These are phyloP conservation scores for Rhizopogon roseolus DNA, from an alignment of 768 basidiomycete species.

Conservation along the genomic window DNA sequence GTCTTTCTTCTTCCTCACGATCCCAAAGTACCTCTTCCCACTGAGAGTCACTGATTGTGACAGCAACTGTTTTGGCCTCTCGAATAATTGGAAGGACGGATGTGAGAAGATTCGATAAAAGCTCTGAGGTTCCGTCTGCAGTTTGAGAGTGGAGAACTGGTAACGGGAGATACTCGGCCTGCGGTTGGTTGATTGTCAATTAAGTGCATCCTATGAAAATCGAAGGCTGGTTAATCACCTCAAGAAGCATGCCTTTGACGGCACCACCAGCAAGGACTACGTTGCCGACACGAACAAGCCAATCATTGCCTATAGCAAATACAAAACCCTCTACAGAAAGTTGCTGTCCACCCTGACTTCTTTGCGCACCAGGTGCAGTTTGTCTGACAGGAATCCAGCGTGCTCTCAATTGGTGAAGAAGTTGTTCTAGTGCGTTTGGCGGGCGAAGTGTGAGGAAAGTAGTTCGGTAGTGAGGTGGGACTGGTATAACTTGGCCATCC, in stretches of 20 bases:
- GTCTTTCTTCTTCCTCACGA: slow-evolving; percentile 54
- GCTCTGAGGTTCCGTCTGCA: slow-evolving; percentile 64
- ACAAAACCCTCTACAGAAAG: slow-evolving; percentile 68
- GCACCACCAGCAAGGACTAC: slow-evolving; percentile 71
- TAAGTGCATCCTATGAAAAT: background rate
- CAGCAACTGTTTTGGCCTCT: slow-evolving; percentile 72
- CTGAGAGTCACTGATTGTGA: slow-evolving; percentile 71
- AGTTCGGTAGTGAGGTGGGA: slow-evolving; percentile 59
- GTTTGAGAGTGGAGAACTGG: slow-evolving; percentile 61
- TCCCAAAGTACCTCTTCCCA: slow-evolving; percentile 83
- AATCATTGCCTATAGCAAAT: slow-evolving; percentile 76
- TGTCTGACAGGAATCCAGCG: slow-evolving; percentile 72
- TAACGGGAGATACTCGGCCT: slow-evolving; percentile 84
- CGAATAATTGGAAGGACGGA: slow-evolving; percentile 70
- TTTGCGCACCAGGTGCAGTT: slow-evolving; percentile 32
- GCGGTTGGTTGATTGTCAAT: background rate
- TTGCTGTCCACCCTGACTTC: slow-evolving; percentile 55
- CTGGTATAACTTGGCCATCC: slow-evolving; percentile 13
- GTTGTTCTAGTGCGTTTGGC: slow-evolving; percentile 69
- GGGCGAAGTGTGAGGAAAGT: slow-evolving; percentile 76
- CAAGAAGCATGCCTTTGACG: slow-evolving; percentile 79
- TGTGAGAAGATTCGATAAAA: slow-evolving; percentile 70
- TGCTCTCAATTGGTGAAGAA: slow-evolving; percentile 68
- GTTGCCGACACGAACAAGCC: slow-evolving; percentile 77
- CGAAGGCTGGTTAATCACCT: slow-evolving; percentile 39